Evolutionary conservation across 345 rosid species (phyloP), one percentile per base, ranked within the genome.

Genomic region (Populus euphratica): DNA sequence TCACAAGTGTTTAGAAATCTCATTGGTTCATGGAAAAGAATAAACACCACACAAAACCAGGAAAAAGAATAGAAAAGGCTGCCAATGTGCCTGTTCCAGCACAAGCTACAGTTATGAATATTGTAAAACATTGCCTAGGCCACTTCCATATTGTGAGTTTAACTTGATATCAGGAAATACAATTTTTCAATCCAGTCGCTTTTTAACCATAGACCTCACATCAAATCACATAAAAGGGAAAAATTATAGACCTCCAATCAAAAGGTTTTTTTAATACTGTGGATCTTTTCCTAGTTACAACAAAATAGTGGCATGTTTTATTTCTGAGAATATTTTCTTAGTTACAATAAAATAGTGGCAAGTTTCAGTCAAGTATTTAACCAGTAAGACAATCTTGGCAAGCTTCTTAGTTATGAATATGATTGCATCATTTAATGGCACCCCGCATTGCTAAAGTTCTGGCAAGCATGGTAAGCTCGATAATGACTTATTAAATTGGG

Each of bases 391-490:
- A 5, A 27, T 16, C 41, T 75, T 64, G 11, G 27, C 52, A 64
- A 72, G 49, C 75, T 52, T 33, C 75, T 8, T 54, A 52, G 13
- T 72, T 69, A 41, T 70, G 61, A 31, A 59, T 59, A 59, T 59
- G 64, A 59, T 20, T 6, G 65, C 21, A 20, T 11, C 75, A 27
- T n/a, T 52, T 6, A 35, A 39, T 35, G 75, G 62, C 25, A 16
- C 62, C 36, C 7, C 5, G 39, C n/a, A 72, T 56, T 56, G 66
- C 67, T 56, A 33, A 72, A 1, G 5, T 11, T 25, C 43, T 73
- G 38, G 18, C 31, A 54, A 59, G 64, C n/a, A 36, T 13, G 8
- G 13, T 6, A 71, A 72, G 41, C 20, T 14, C 20, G 5, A 27
- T 70, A 8, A 33, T 72, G 31, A 39, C 75, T 20, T 25, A 10